phyloP scores from a whole-genome alignment of 75 land plant genomes.

The Sequoiadendron giganteum region DNA sequence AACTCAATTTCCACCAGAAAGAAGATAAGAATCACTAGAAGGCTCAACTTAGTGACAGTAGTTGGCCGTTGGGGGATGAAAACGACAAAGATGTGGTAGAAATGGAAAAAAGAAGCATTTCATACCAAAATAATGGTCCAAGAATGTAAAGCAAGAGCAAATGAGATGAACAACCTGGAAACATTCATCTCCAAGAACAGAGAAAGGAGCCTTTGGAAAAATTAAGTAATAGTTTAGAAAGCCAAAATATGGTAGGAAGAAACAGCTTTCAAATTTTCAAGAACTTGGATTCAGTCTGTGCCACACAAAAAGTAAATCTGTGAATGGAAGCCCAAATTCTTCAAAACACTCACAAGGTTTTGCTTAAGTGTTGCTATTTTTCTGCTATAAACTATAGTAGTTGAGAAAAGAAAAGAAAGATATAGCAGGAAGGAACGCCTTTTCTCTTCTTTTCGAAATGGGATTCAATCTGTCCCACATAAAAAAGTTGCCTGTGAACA shows the following conservation, averaged over 20 bases:
- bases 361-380: not conserved
- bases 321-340: not conserved
- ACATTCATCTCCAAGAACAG: not conserved
- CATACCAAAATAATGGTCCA: not conserved
- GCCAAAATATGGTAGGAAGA: not conserved
- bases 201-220: not conserved
- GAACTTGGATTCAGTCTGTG: not conserved
- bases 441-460: not conserved
- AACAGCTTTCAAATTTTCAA: not conserved
- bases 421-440: not conserved
- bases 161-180: not conserved
- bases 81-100: too few relatives aligned
- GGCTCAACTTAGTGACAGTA: too few relatives aligned
- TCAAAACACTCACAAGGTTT: not conserved
- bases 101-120: too few relatives aligned
- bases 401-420: not conserved
- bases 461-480: not conserved
- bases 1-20: too few relatives aligned
- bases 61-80: too few relatives aligned
- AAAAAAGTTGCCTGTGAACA: not conserved
- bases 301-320: not conserved
- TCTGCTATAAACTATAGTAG: not conserved
- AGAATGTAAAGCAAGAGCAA: not conserved
- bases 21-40: too few relatives aligned
- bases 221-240: too few relatives aligned